Evolutionary conservation across 805 yeast species (phyloP).

Genomic region (Saccharomycopsis sp.): DNA sequence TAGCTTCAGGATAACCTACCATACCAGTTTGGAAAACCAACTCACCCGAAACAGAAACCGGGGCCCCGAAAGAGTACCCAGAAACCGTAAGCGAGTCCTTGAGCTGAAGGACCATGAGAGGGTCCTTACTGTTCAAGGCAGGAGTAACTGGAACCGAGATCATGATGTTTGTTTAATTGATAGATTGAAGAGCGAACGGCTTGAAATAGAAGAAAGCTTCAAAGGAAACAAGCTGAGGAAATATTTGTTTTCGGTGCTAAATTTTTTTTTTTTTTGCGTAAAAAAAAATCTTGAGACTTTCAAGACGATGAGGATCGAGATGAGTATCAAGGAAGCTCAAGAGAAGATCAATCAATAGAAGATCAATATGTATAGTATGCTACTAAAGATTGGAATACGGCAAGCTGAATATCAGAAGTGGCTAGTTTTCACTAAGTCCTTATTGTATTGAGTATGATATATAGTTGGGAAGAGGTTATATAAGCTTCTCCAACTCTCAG

Average conservation of each 20-base stretch:
- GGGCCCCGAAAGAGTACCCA: constrained; percentile 97
- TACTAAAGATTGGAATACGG: constrained; percentile 5
- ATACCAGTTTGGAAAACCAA: constrained; percentile 98
- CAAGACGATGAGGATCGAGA: no score
- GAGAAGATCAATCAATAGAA: no score
- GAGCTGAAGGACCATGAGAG: constrained; percentile 80
- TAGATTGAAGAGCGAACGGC: not conserved
- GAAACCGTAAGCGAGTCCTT: constrained; percentile 80
- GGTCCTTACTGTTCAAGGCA: constrained; percentile 79
- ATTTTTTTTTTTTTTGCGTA: no score
- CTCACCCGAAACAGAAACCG: constrained; percentile 86
- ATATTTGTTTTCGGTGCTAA: not conserved
- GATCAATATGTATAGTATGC: no score
- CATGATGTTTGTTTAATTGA: not conserved
- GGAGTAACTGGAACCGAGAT: constrained; percentile 42
- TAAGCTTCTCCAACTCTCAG: constrained; percentile 4
- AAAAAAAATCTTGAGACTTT: no score
- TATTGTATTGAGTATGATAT: constrained; percentile 1
- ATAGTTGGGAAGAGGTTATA: not conserved
- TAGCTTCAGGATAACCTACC: constrained; percentile 98
- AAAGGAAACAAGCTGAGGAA: not conserved
- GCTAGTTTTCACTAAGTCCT: constrained; percentile 12
- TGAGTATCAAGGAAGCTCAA: no score
- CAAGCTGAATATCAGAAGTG: constrained; percentile 16
- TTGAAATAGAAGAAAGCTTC: no score